phyloP scores from a whole-genome alignment of 495 filamentous ascomycete species.

The Podospora bellae-mahoneyi region DNA sequence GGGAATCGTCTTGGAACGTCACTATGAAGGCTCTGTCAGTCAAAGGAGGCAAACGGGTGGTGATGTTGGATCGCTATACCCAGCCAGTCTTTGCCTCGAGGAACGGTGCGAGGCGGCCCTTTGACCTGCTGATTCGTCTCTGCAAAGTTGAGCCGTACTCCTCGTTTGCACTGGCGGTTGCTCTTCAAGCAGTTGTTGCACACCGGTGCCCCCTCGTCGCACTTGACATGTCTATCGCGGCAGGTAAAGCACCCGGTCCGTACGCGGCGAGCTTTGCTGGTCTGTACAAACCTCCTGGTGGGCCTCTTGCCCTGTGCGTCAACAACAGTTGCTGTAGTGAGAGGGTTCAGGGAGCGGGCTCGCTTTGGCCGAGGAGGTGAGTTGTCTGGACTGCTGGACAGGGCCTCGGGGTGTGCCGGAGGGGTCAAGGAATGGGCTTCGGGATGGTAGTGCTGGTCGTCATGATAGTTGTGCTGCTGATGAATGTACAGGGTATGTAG shows the following conservation, averaged over 20 bases:
- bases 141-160: slow-evolving; percentile 88
- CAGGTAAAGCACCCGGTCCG: slow-evolving; percentile 78
- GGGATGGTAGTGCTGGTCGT: neutral
- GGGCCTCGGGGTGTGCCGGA: slow-evolving; percentile 22
- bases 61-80: slow-evolving; percentile 36
- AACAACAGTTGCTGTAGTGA: neutral
- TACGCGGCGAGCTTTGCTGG: slow-evolving; percentile 62
- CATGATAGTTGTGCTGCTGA: slow-evolving; percentile 18
- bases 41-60: neutral
- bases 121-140: slow-evolving; percentile 82
- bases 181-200: slow-evolving; percentile 90
- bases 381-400: slow-evolving; percentile 27
- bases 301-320: neutral
- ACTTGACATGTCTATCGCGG: slow-evolving; percentile 63
- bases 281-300: slow-evolving; percentile 4
- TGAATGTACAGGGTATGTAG: slow-evolving; percentile 14
- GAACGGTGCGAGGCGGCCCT: slow-evolving; percentile 59
- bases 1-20: slow-evolving; percentile 81
- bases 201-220: slow-evolving; percentile 74
- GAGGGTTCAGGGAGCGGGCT: neutral
- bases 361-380: slow-evolving; percentile 24
- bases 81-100: slow-evolving; percentile 62
- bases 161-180: slow-evolving; percentile 77
- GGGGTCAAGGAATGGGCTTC: slow-evolving; percentile 6
- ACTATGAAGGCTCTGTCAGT: slow-evolving; percentile 37